Conservation (phyloP, 2,329 filamentous ascomycete genomes). For the Beauveria rudraprayagi region DNA sequence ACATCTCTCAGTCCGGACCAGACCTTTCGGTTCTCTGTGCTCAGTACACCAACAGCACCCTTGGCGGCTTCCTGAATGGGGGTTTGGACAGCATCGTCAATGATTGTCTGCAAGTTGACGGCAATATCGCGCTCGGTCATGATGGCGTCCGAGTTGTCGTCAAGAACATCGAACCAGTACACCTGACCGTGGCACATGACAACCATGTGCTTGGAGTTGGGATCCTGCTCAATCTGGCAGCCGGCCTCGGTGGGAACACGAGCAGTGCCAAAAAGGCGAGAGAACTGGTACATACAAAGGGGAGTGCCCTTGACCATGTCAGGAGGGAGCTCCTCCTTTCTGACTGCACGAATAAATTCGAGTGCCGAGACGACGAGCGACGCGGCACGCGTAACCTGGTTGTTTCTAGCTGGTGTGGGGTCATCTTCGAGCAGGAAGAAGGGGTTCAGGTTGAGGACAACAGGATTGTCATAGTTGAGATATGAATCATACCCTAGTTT, state of each 20-base stretch:
- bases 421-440: conserved; percentile 98
- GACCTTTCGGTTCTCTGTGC: conserved; percentile 90
- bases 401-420: conserved; percentile 89
- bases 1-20: conserved; percentile 91
- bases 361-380: conserved; percentile 85
- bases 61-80: conserved; percentile 95
- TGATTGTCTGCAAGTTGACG: conserved; percentile 83
- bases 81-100: conserved; percentile 81
- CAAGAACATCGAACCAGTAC: conserved; percentile 97
- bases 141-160: conserved; percentile 88
- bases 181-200: conserved; percentile 93
- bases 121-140: conserved; percentile 94
- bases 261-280: conserved; percentile 87
- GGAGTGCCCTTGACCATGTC: conserved; percentile 78
- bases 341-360: conserved; percentile 85
- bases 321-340: conserved; percentile 85
- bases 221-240: conserved; percentile 92
- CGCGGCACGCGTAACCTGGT: conserved; percentile 90
- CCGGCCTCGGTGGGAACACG: conserved; percentile 89
- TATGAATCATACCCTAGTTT: conserved; percentile 91
- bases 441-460: conserved; percentile 93
- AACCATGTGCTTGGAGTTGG: conserved; percentile 84
- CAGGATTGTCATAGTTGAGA: conserved; percentile 93
- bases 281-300: conserved; percentile 98
- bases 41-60: conserved; percentile 83